A percentile compares a stretch with the other conserved stretches of the same genome.
phyloP scores from a whole-genome alignment of 345 rosid species.

The Populus alba region DNA sequence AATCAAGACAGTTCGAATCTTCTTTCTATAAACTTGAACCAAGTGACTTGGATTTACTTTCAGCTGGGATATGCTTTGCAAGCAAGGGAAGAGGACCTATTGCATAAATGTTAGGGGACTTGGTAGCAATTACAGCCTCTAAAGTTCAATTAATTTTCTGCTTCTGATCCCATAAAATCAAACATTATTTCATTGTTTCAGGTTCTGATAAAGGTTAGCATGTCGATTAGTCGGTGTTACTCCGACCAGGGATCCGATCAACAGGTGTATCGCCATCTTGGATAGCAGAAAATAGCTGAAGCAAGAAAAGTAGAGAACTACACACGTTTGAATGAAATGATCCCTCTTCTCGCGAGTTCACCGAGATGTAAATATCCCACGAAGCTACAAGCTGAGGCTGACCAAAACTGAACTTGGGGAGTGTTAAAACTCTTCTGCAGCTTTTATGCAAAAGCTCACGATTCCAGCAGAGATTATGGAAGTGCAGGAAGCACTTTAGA shows the following conservation, averaged over 20 bases:
- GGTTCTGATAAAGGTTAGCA: constrained; percentile 34
- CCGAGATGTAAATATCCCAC: constrained; percentile 24
- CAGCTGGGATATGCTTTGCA: constrained; percentile 8
- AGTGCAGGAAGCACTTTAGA: constrained; percentile 6
- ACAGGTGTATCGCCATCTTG: constrained; percentile 21
- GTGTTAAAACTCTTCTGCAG: constrained; percentile 12
- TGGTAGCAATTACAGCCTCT: constrained; percentile 19
- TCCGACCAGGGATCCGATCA: constrained; percentile 46
- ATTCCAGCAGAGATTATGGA: constrained; percentile 13
- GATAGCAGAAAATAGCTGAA: neutral
- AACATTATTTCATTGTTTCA: constrained; percentile 35
- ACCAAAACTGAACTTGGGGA: constrained; percentile 17
- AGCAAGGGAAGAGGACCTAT: constrained; percentile 42
- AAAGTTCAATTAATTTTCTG: constrained; percentile 27
- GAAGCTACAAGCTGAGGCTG: constrained; percentile 19
- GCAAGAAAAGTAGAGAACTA: neutral
- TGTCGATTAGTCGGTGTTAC: constrained; percentile 35
- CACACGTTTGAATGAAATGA: constrained; percentile 38
- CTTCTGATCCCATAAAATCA: constrained; percentile 9
- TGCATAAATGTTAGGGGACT: constrained; percentile 21
- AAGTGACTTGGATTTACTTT: constrained; percentile 8
- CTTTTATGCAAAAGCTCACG: constrained; percentile 13
- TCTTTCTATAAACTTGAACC: constrained; percentile 34
- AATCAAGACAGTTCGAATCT: constrained; percentile 21
- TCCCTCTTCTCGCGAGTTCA: constrained; percentile 29